Evolutionary conservation across 1,284 basidiomycete species (phyloP), one percentile per base, ranked within the genome.

Genomic region (Lentinula novae-zelandiae): DNA sequence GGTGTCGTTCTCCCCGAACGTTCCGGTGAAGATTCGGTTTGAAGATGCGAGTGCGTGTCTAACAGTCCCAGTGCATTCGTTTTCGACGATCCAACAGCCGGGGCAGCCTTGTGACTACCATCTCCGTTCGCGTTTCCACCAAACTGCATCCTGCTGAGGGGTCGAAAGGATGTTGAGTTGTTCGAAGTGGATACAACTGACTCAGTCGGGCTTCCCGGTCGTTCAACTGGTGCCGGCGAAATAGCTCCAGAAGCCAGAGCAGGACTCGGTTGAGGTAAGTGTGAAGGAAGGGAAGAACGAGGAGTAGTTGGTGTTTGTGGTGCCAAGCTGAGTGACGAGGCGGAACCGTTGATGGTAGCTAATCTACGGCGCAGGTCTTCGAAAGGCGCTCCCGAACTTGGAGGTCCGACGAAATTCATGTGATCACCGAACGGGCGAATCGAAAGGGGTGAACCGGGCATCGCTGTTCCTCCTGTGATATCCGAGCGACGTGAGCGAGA

Each of bases 11-110:
- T 75, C 5, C 90, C 90, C 1, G 90, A 91, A 4, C 77, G 75
- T 44, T 88, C 86, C 2, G 84, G 81, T 3, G 85, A 88, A 7
- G 78, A 80, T 33, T 91, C 88, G 5, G 82, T 74, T 36, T 82
- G 78, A 34, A 89, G 73, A 66, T 84, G 83, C 0, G 82, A 78
- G 48, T 90, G 86, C 0, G 87, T 79, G 65, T 93, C 92, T 53
- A 94, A 73, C 36, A 91, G 70, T 0, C 93, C 93, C 1, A 84
- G 78, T 0, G 90, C 93, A 66, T 88, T 93, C 1, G 85, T 81
- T 67, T 84, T 87, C 0, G 89, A 90, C 0, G 92, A 90, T 2
- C 89, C 92, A 34, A 96, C 76, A 3, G 92, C 90, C 44, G 94
- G 91, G 0, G 91, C 89, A 5, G 92, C 92, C 69, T 95, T 95